Percentiles rank a stretch among this genome's conserved stretches.
Conservation (phyloP, 2,329 filamentous ascomycete species). For the Trichophyton equinum region DNA sequence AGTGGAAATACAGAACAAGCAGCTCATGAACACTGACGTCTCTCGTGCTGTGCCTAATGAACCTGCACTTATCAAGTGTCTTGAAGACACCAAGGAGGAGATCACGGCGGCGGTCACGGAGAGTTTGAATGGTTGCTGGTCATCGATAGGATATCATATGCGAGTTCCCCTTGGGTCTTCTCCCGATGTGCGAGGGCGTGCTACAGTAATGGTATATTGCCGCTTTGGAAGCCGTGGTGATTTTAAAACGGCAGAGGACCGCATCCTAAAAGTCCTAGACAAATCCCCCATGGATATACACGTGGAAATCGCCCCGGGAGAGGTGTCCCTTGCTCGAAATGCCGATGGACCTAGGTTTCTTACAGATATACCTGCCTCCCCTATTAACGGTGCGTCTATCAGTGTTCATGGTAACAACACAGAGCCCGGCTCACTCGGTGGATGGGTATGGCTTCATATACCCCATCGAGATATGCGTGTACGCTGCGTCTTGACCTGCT, state of each 20-base stretch:
- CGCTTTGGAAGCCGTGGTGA: not conserved
- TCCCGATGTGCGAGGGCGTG: not conserved
- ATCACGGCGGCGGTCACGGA: not conserved
- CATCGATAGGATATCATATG: not conserved
- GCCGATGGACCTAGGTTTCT: not conserved
- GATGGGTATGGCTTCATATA: conserved; percentile 5
- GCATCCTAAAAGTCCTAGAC: not conserved
- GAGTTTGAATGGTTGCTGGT: not conserved
- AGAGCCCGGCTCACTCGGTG: conserved; percentile 3
- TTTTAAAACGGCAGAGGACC: not conserved
- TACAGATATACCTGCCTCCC: not conserved
- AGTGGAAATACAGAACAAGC: not conserved
- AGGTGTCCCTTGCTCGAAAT: not conserved
- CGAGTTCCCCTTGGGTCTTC: not conserved
- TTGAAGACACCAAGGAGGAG: not conserved
- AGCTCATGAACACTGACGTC: not conserved
- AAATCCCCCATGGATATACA: not conserved
- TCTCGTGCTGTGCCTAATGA: not conserved
- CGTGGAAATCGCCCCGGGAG: not conserved
- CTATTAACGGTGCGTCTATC: conserved; percentile 4
- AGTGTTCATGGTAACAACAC: not conserved
- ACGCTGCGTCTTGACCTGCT: conserved; percentile 4
- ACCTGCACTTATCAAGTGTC: not conserved
- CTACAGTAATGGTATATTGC: not conserved
- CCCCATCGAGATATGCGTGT: not conserved